Evolutionary conservation across 441 rosid species (phyloP).

Genomic region (Jatropha podagrica): DNA sequence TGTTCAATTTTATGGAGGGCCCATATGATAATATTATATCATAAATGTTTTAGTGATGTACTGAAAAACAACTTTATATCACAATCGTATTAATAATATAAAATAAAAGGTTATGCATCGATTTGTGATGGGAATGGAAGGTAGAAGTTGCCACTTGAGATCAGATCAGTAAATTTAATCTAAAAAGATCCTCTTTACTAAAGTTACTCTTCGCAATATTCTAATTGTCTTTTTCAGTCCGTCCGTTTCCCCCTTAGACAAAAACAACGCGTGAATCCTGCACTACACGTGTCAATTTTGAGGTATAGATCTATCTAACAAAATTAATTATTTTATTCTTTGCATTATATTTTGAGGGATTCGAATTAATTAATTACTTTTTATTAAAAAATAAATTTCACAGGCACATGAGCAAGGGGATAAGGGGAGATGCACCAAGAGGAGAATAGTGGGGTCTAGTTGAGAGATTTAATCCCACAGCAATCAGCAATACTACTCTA

Average conservation of each 20-base stretch:
- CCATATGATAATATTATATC: background rate
- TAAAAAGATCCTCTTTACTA: background rate
- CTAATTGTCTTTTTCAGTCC: background rate
- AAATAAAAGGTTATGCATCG: background rate
- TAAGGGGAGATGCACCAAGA: background rate
- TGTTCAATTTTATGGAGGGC: background rate
- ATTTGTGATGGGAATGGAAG: background rate
- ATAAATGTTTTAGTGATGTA: background rate
- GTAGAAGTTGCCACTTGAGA: background rate
- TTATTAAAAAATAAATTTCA: too few relatives aligned
- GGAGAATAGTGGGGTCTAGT: background rate
- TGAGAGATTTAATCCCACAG: background rate
- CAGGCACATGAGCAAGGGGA: too few relatives aligned
- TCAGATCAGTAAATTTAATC: background rate
- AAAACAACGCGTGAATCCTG: too few relatives aligned
- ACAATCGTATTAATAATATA: background rate
- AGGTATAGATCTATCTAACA: too few relatives aligned
- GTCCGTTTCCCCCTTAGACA: background rate
- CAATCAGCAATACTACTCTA: too few relatives aligned
- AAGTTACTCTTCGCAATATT: background rate
- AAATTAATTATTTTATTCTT: too few relatives aligned
- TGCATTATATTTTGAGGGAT: too few relatives aligned
- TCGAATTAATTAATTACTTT: too few relatives aligned
- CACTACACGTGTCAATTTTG: too few relatives aligned
- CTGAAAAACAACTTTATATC: conserved; percentile 1